Evolutionary conservation across 2,329 filamentous ascomycete species (phyloP), one percentile per base, ranked within the genome.

Genomic region (Didymella sp.): DNA sequence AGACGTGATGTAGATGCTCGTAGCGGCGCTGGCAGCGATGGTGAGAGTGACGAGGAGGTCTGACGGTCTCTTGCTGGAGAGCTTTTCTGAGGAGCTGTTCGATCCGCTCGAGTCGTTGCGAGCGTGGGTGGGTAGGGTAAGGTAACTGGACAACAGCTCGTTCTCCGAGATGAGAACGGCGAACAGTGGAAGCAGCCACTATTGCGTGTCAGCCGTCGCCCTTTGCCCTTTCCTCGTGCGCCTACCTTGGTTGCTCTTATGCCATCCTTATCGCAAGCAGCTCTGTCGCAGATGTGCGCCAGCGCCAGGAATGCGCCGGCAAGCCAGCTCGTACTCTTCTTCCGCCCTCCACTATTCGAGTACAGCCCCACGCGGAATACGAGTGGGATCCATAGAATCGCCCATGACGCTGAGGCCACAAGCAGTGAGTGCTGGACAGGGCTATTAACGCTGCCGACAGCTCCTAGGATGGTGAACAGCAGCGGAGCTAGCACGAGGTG

Each of bases 191-290:
- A 78, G 64, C 2, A 77, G 56, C 28, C 70, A 70, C 76, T n/a
- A 52, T 51, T 30, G 65, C 19, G 3, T 24, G 40, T 37, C 38
- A 22, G 31, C 7, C n/a, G 24, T 2, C 2, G 4, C 5, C 3
- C 25, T 1, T 6, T 9, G 5, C 13, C 9, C 13, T 21, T 8
- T 13, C 13, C 21, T 7, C 5, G 19, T 9, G 12, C 25, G 21
- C 12, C 40, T 65, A 81, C 80, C 77, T 81, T 80, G 21, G 76
- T 76, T 71, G 77, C 76, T 74, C 78, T 77, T n/a, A 79, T 73
- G 37, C 75, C 76, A 57, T 75, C 70, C 48, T 74, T 75, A 58
- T 79, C 77, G 60, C 75, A 74, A n/a, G 78, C 76, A 19, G 73
- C 74, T 51, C 79, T 64, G 59, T 81, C 78, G 69, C 79, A 80